Conservation (phyloP, 371 early-diverging fungal genomes). For the Rhizomucor miehei region DNA sequence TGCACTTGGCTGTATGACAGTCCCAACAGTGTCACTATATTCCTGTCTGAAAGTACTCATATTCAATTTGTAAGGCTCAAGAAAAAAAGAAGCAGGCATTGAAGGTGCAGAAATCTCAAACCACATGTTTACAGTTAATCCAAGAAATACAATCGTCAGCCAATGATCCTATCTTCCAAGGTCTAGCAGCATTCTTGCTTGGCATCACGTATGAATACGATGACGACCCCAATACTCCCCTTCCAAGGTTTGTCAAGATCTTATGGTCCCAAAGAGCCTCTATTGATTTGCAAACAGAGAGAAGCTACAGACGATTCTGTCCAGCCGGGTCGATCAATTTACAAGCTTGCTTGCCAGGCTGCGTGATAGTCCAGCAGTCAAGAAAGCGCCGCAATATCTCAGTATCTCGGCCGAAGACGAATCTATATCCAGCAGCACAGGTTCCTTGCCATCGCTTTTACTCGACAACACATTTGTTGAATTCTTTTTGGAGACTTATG, state of each 20-base stretch:
- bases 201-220: constrained; percentile 87
- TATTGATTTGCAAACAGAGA: constrained; percentile 32
- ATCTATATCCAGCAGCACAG: constrained; percentile 38
- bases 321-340: constrained; percentile 86
- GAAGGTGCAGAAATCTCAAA: too few relatives aligned
- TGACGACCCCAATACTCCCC: constrained; percentile 70
- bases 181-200: constrained; percentile 83
- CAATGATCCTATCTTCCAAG: constrained; percentile 83
- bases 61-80: constrained; percentile 88
- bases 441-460: constrained; percentile 53
- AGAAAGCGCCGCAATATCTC: constrained; percentile 63
- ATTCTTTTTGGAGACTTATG: constrained; percentile 75
- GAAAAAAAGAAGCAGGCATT: too few relatives aligned
- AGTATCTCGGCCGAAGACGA: constrained; percentile 53
- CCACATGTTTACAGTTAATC: constrained; percentile 65
- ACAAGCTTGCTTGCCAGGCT: constrained; percentile 78
- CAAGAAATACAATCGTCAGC: constrained; percentile 85
- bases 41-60: constrained; percentile 86
- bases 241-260: constrained; percentile 45
- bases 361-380: constrained; percentile 79
- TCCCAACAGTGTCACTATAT: constrained; percentile 71
- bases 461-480: constrained; percentile 84
- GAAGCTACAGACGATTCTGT: constrained; percentile 77
- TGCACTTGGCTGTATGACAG: constrained; percentile 84
- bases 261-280: background rate